Evolutionary conservation across 2,329 filamentous ascomycete genomes (phyloP).

Genomic region (Phialophora chinensis): DNA sequence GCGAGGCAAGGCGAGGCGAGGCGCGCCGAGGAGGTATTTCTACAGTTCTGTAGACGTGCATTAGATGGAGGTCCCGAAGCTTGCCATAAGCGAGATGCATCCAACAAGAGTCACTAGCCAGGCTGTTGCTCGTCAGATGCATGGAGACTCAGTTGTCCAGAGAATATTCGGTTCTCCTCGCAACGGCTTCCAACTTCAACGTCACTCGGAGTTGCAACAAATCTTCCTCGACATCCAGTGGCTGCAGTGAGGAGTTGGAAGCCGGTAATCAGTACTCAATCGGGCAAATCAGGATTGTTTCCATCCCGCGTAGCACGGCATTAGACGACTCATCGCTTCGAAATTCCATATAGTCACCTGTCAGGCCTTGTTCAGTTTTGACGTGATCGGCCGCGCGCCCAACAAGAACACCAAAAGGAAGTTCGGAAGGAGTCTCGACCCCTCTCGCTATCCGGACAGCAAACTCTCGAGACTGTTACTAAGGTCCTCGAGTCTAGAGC

Average conservation of each 20-base stretch:
- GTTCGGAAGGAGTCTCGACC: conserved; percentile 1
- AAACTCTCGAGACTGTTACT: too few relatives aligned
- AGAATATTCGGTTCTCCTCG: background rate
- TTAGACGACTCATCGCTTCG: background rate
- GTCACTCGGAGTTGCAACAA: background rate
- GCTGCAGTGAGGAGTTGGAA: conserved; percentile 3
- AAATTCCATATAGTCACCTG: background rate
- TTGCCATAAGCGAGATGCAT: background rate
- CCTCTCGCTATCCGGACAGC: background rate
- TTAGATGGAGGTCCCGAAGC: background rate
- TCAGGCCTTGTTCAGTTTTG: background rate
- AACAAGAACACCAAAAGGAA: background rate
- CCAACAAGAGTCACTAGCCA: background rate
- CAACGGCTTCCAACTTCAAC: background rate
- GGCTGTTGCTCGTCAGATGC: background rate
- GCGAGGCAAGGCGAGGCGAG: background rate
- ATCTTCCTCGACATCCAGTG: background rate
- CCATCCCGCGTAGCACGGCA: conserved; percentile 20
- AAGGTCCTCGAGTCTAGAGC: background rate
- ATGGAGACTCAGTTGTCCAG: background rate
- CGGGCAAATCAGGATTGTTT: background rate
- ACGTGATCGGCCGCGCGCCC: background rate
- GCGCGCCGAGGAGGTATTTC: background rate
- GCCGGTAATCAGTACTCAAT: background rate
- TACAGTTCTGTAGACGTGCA: background rate